Conservation (phyloP, 495 filamentous ascomycete genomes). For the Xylaria sp. region DNA sequence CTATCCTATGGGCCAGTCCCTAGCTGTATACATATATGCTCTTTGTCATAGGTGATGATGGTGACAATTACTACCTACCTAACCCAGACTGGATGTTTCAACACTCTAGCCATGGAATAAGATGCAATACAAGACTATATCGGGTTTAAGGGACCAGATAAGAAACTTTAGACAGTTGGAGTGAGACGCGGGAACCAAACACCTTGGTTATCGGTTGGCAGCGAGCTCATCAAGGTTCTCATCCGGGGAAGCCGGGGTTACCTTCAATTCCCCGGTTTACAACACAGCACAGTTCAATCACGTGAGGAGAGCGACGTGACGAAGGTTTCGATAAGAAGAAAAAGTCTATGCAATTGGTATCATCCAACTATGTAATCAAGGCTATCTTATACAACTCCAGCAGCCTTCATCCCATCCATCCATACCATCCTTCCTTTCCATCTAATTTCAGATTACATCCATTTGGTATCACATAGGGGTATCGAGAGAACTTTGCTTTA, state of each 20-base stretch:
- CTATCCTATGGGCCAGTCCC: no score
- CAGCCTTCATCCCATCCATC: constrained; percentile 21
- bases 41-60: no score
- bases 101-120: no score
- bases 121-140: no score
- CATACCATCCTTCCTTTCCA: background rate
- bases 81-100: no score
- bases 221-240: background rate
- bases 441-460: constrained; percentile 24
- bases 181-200: no score
- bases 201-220: no score
- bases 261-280: background rate
- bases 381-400: constrained; percentile 20
- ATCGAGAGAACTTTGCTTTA: constrained; percentile 21
- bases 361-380: constrained; percentile 25
- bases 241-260: background rate
- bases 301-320: background rate
- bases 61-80: no score
- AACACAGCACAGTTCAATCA: background rate
- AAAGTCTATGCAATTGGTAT: constrained; percentile 31
- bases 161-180: no score
- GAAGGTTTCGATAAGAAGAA: constrained; percentile 11
- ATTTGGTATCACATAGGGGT: constrained; percentile 26
- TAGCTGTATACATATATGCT: no score
- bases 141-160: no score